Evolutionary conservation across 2,329 filamentous ascomycete species (phyloP), one percentile per base, ranked within the genome.

Genomic region (Fusarium brevicatenulatum): DNA sequence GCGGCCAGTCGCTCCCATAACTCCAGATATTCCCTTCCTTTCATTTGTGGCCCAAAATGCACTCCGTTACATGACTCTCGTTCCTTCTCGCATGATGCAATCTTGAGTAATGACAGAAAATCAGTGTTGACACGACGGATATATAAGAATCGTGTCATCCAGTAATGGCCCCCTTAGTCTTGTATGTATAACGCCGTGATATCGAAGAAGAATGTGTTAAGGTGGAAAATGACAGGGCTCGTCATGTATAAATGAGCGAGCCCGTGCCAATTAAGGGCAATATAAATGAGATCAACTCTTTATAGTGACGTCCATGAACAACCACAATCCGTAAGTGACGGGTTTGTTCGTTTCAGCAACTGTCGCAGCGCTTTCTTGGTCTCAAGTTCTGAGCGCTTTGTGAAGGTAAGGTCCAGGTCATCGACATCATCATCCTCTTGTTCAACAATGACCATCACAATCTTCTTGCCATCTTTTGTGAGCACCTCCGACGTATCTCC

Each of bases 271-370:
- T 23, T 25, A 23, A 32, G 25, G 53, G 40, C n/a, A 25, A 21
- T 43, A 42, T 25, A 39, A 43, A 58, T 19, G 40, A 37, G 50
- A 36, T 46, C 42, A 46, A 42, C 28, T 42, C 28, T 57, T 68
- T 63, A 88, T 59, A 82, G 84, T 53, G 85, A 80, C 81, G 83
- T 87, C 87, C 87, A 89, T 71, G 87, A 81, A 70, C 87, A 89
- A 13, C 85, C 86, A 61, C 87, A 89, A 40, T 85, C 81, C 63
- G 85, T 88, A 62, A 88, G 79, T 54, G 87, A 83, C 28, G 75
- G 61, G 25, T 64, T 40, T n/a, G 65, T 34, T 67, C 73, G 64
- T 47, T 66, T 64, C 16, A 76, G 32, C 12, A 78, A 40, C 19
- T 71, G 59, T 18, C 71, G 70, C 32, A 67, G 43, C 13, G 55